These are phyloP conservation scores for Prunus salicina DNA, from an alignment of 306 rosid genomes.

Conservation along the genomic window DNA sequence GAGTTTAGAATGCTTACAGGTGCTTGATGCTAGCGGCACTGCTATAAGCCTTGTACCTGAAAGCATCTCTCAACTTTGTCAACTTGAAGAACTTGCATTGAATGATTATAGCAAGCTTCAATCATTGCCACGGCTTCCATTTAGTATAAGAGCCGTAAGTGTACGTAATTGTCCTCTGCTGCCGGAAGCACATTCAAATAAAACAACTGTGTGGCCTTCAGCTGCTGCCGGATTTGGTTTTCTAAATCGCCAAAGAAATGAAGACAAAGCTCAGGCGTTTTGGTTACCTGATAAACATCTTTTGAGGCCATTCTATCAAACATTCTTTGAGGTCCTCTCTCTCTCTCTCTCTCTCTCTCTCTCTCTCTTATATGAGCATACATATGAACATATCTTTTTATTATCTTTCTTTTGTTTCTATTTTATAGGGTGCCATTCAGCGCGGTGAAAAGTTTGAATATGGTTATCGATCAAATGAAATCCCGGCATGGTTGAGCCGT, in stretches of 20 bases:
- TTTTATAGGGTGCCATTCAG: not conserved
- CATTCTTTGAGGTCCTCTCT: slow-evolving; percentile 6
- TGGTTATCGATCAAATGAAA: not conserved
- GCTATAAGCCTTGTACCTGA: slow-evolving; percentile 10
- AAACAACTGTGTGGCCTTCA: not conserved
- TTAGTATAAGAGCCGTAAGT: not conserved
- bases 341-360: not conserved
- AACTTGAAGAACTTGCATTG: slow-evolving; percentile 13
- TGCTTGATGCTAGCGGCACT: slow-evolving; percentile 4
- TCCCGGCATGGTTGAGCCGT: not conserved
- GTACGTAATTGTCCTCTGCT: slow-evolving; percentile 19
- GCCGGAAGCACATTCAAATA: not conserved
- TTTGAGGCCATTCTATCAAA: not conserved
- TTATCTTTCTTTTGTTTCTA: not conserved
- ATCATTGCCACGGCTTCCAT: slow-evolving; percentile 8
- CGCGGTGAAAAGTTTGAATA: not conserved
- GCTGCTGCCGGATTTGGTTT: slow-evolving; percentile 1
- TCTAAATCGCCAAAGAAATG: not conserved
- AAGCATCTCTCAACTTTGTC: slow-evolving; percentile 17
- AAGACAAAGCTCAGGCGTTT: not conserved
- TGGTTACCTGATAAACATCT: not conserved
- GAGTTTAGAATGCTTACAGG: slow-evolving; percentile 6
- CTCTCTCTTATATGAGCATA: too few relatives aligned
- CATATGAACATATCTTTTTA: too few relatives aligned
- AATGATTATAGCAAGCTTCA: slow-evolving; percentile 7